Conservation (phyloP, 2,329 filamentous ascomycete genomes). For the Monosporascus sp. region DNA sequence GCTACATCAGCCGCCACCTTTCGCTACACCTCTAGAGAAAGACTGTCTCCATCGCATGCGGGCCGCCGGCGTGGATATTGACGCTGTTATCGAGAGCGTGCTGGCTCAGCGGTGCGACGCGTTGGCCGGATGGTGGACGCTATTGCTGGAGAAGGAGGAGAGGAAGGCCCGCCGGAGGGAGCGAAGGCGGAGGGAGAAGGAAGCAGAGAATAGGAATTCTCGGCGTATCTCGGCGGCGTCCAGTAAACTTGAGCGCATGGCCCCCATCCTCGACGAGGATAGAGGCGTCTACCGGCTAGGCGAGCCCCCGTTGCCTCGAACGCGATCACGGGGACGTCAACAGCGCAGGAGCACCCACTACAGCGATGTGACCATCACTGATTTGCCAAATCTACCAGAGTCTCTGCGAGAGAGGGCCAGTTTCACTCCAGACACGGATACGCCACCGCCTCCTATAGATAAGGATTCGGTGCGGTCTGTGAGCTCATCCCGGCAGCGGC, state of each 20-base stretch:
- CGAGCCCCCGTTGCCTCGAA: conserved; percentile 52
- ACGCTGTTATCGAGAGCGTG: conserved; percentile 91
- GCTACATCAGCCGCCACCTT: conserved; percentile 72
- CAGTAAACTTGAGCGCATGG: conserved; percentile 75
- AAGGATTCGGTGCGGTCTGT: conserved; percentile 71
- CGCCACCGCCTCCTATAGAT: conserved; percentile 68
- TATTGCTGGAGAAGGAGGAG: conserved; percentile 90
- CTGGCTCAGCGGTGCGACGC: conserved; percentile 83
- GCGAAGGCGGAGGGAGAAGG: conserved; percentile 77
- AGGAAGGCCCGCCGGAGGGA: conserved; percentile 78
- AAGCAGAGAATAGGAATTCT: conserved; percentile 73
- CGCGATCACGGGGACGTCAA: conserved; percentile 60
- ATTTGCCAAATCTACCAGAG: conserved; percentile 74
- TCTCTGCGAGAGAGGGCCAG: conserved; percentile 37
- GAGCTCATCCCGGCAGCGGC: conserved; percentile 72
- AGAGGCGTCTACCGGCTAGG: conserved; percentile 44
- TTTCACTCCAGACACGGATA: conserved; percentile 36
- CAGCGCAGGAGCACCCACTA: conserved; percentile 68
- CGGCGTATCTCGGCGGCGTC: conserved; percentile 84
- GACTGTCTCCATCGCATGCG: conserved; percentile 90
- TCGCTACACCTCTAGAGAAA: conserved; percentile 81
- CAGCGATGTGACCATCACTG: conserved; percentile 59
- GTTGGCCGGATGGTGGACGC: conserved; percentile 91
- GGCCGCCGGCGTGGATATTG: conserved; percentile 87
- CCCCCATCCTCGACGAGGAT: conserved; percentile 70